A percentile compares a stretch with the other conserved stretches of the same genome.
phyloP scores from a whole-genome alignment of 2,329 filamentous ascomycete genomes.

The Trichoderma cornu-damae region DNA sequence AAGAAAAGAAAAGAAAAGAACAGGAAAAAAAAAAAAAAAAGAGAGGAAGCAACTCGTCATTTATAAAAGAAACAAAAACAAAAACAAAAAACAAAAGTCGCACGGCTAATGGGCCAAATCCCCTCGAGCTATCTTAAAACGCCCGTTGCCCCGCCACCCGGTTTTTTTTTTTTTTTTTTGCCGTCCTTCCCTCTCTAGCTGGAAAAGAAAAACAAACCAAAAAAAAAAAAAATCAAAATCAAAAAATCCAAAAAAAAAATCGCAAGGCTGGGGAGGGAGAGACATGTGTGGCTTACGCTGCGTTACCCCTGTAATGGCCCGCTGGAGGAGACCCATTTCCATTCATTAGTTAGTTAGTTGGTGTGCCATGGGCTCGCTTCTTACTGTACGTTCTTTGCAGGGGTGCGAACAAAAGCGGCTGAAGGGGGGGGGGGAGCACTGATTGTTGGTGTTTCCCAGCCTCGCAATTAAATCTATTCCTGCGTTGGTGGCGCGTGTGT shows the following conservation, averaged over 20 bases:
- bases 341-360: too few species aligned
- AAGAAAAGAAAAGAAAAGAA: neutral
- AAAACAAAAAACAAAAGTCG: neutral
- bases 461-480: neutral
- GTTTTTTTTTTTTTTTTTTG: slow-evolving; percentile 30
- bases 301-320: neutral
- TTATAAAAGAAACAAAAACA: slow-evolving; percentile 16
- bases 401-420: neutral
- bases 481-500: neutral
- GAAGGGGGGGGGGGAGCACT: too few species aligned
- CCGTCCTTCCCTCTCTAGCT: neutral
- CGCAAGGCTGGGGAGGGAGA: slow-evolving; percentile 31
- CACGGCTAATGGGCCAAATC: neutral
- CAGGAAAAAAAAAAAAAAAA: neutral
- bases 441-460: neutral
- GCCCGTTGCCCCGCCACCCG: slow-evolving; percentile 47
- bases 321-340: too few species aligned
- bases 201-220: neutral
- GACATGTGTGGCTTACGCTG: slow-evolving; percentile 1
- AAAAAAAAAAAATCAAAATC: too few species aligned
- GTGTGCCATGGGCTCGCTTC: too few species aligned
- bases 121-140: slow-evolving; percentile 33
- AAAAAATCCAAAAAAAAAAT: slow-evolving; percentile 27
- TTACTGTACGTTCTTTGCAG: too few species aligned
- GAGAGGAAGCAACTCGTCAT: neutral